A percentile compares a stretch with the other conserved stretches of the same genome.
Conservation (phyloP, 768 basidiomycete species). For the Gautieria morchelliformis region DNA sequence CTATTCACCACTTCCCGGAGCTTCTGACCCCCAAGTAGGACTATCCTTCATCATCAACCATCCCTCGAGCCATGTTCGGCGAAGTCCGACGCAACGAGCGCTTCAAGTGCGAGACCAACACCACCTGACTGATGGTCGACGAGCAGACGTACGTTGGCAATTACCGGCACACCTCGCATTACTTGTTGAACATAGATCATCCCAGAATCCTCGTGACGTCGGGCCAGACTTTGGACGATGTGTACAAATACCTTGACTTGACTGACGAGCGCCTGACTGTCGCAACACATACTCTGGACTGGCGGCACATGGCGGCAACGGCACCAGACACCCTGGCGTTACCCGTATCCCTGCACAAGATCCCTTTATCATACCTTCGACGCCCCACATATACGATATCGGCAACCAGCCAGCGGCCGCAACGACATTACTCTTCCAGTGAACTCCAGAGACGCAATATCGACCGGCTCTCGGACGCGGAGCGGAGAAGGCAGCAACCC, state of each 20-base stretch:
- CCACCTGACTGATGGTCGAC: constrained; percentile 66
- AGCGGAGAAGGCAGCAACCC: constrained; percentile 22
- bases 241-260: constrained; percentile 83
- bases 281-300: constrained; percentile 70
- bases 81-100: constrained; percentile 42
- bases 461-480: constrained; percentile 13
- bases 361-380: constrained; percentile 80
- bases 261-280: constrained; percentile 39
- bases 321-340: constrained; percentile 99
- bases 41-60: constrained; percentile 87
- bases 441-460: neutral
- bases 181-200: constrained; percentile 11
- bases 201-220: constrained; percentile 74
- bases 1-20: constrained; percentile 86
- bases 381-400: constrained; percentile 87
- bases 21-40: constrained; percentile 80
- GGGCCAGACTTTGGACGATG: constrained; percentile 90
- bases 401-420: constrained; percentile 83
- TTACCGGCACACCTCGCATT: neutral
- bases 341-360: constrained; percentile 82
- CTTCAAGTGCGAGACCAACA: constrained; percentile 81
- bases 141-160: constrained; percentile 26
- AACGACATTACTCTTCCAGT: constrained; percentile 33
- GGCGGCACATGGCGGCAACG: constrained; percentile 97
- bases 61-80: constrained; percentile 89